Percentiles rank a stretch among this genome's conserved stretches.
Evolutionary conservation across 768 basidiomycete species (phyloP).

Genomic region (Pilatotrama ljubarskyi): DNA sequence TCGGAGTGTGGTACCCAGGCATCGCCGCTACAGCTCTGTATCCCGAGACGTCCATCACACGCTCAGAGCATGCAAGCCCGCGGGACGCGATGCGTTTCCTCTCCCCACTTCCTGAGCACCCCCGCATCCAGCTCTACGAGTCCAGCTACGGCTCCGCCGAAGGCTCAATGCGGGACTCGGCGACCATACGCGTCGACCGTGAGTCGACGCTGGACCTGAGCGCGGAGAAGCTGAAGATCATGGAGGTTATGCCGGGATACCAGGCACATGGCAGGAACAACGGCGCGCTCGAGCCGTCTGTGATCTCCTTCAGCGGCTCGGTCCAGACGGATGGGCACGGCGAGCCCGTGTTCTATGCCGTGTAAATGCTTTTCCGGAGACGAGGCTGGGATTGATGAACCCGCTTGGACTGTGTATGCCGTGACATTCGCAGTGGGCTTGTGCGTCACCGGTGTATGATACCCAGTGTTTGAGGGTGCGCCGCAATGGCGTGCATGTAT

Average conservation of each 20-base stretch:
- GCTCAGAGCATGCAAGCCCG: not conserved
- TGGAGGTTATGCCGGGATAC: no score
- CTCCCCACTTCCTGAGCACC: not conserved
- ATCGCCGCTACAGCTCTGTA: not conserved
- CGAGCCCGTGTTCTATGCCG: not conserved
- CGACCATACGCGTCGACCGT: no score
- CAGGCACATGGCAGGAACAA: no score
- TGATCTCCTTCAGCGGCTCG: not conserved
- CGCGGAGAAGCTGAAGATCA: no score
- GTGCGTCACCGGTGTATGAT: no score
- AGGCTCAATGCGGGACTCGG: no score
- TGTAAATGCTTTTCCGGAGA: not conserved
- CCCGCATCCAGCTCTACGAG: not conserved
- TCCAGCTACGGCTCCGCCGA: not conserved
- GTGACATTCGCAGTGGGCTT: not conserved
- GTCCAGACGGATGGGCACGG: not conserved
- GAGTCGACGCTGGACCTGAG: no score
- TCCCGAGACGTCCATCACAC: not conserved
- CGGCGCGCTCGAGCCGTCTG: not conserved
- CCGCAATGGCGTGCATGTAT: no score
- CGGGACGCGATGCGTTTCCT: not conserved
- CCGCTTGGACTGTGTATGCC: not conserved
- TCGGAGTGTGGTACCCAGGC: not conserved
- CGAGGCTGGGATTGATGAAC: not conserved
- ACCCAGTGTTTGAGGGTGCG: no score